These are phyloP conservation scores for Paecilomyces formosus DNA, from an alignment of 2,329 filamentous ascomycete genomes.

Conservation along the genomic window DNA sequence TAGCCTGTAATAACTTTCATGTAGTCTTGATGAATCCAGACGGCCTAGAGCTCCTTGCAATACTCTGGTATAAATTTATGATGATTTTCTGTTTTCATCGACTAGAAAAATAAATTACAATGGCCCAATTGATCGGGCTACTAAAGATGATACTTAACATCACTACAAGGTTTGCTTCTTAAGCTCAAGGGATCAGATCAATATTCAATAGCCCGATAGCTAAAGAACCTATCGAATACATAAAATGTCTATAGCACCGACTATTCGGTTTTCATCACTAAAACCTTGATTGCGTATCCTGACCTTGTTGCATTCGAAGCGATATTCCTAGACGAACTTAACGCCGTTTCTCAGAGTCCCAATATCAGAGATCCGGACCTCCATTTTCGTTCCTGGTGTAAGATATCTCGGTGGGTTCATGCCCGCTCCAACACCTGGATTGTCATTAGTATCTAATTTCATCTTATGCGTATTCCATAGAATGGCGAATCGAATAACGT, in stretches of 20 bases:
- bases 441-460: neutral
- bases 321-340: constrained; percentile 1
- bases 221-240: neutral
- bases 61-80: no score
- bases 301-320: no score
- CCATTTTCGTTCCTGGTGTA: constrained; percentile 28
- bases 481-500: neutral
- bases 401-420: constrained; percentile 34
- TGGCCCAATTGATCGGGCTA: no score
- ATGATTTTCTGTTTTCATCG: no score
- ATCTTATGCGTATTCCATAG: neutral
- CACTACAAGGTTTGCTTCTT: no score
- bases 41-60: no score
- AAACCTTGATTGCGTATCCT: neutral
- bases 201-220: no score
- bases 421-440: constrained; percentile 30
- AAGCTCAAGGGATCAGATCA: no score
- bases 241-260: neutral
- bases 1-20: no score
- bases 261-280: neutral
- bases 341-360: constrained; percentile 34
- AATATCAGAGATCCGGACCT: constrained; percentile 29
- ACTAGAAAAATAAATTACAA: no score
- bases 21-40: no score
- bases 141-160: no score